phyloP scores from a whole-genome alignment of 2,329 filamentous ascomycete species.

The Colletotrichum sp. region DNA sequence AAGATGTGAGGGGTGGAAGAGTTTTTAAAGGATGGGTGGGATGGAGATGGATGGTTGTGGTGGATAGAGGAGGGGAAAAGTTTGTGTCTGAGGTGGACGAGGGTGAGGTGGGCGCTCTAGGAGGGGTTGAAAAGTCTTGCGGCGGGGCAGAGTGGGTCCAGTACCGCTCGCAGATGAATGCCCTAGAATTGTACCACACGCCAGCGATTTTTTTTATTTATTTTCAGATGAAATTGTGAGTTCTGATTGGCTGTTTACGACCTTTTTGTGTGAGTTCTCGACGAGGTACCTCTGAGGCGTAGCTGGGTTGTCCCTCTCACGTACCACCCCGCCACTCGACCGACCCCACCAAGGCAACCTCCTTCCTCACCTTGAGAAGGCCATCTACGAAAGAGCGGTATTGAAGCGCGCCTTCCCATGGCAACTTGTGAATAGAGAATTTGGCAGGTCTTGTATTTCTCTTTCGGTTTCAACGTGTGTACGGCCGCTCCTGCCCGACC shows the following conservation, averaged over 20 bases:
- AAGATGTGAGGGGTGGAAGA: neutral
- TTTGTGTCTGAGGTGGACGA: neutral
- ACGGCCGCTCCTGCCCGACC: neutral
- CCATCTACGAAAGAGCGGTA: slow-evolving; percentile 1
- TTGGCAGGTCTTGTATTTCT: accelerated
- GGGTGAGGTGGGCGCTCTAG: neutral
- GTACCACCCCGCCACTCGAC: slow-evolving; percentile 5
- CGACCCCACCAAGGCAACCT: neutral
- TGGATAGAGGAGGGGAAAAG: neutral
- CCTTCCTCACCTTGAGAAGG: neutral
- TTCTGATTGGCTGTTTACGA: neutral
- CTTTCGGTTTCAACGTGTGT: accelerated
- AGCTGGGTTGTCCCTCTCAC: neutral
- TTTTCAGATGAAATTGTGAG: neutral
- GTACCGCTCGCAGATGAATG: neutral
- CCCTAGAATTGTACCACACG: slow-evolving; percentile 6
- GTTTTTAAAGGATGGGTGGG: neutral
- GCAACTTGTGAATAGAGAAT: neutral
- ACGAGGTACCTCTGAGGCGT: neutral
- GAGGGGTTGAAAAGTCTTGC: slow-evolving; percentile 12
- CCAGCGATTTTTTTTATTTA: neutral
- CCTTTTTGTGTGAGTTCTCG: neutral
- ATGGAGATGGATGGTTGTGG: neutral
- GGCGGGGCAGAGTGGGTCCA: neutral
- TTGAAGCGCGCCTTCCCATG: neutral